phyloP scores from a whole-genome alignment of 2,329 filamentous ascomycete species.

The Aspergillus piperis region DNA sequence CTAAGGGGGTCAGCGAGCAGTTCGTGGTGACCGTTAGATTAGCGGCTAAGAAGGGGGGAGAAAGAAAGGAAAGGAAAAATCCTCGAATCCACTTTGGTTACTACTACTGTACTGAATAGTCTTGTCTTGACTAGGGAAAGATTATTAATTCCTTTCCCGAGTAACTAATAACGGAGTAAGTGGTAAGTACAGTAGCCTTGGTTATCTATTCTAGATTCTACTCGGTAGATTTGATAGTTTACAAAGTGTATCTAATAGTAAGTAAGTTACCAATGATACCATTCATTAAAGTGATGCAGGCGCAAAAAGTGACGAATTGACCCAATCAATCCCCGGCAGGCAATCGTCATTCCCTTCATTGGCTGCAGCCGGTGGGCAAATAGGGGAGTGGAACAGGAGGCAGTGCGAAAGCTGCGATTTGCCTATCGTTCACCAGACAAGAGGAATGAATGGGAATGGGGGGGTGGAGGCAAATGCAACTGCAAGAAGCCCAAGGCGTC shows the following conservation, averaged over 20 bases:
- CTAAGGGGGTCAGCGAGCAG: too few species aligned
- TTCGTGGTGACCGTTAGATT: background rate
- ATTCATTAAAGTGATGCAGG: conserved; percentile 2
- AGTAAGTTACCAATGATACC: too few species aligned
- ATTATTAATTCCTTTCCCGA: too few species aligned
- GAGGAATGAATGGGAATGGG: background rate
- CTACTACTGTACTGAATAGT: background rate
- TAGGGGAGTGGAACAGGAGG: background rate
- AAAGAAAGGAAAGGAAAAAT: background rate
- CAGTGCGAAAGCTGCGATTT: background rate
- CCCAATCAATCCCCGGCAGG: conserved; percentile 7
- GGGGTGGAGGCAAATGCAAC: background rate
- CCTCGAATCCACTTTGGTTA: conserved; percentile 1
- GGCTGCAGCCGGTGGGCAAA: background rate
- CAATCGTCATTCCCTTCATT: conserved; percentile 3
- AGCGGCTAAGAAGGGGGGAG: background rate
- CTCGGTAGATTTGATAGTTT: too few species aligned
- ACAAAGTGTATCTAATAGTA: too few species aligned
- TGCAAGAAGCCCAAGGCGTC: background rate
- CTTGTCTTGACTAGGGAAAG: background rate
- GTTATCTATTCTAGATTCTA: too few species aligned
- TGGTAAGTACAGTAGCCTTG: too few species aligned
- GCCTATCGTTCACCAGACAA: background rate
- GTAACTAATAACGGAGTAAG: too few species aligned
- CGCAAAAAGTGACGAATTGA: background rate